Conservation (phyloP, 371 early-diverging fungal species). For the Syncephalis fuscata region DNA sequence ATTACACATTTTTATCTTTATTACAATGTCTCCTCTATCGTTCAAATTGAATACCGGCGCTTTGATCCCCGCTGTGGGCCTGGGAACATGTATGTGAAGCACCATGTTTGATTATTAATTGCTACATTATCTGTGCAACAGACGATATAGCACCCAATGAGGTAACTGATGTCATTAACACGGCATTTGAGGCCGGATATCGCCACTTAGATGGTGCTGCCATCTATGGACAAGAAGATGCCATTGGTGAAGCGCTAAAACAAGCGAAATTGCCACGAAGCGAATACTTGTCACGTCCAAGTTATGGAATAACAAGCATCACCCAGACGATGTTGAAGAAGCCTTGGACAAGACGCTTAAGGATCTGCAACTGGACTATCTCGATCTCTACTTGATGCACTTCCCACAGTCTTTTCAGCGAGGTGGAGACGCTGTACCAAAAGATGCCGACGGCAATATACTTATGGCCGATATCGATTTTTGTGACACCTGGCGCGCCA, state of each 20-base stretch:
- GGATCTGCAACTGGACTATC: slow-evolving; percentile 32
- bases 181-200: slow-evolving; percentile 8
- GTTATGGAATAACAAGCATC: slow-evolving; percentile 26
- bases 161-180: slow-evolving; percentile 2
- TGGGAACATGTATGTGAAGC: slow-evolving; percentile 1
- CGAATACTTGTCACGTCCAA: slow-evolving; percentile 52
- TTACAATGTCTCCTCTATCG: no score
- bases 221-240: slow-evolving; percentile 42
- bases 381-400: slow-evolving; percentile 62
- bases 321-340: slow-evolving; percentile 15
- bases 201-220: slow-evolving; percentile 9
- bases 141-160: not conserved
- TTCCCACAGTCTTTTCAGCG: slow-evolving; percentile 31
- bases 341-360: slow-evolving; percentile 14
- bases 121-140: no score
- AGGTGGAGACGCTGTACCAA: slow-evolving; percentile 12
- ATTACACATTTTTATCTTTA: no score
- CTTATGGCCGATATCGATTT: slow-evolving; percentile 6
- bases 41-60: slow-evolving; percentile 1
- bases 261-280: slow-evolving; percentile 36
- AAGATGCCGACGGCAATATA: slow-evolving; percentile 13
- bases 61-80: slow-evolving; percentile 3
- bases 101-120: no score
- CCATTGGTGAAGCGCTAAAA: slow-evolving; percentile 37
- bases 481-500: slow-evolving; percentile 18